These are phyloP conservation scores for Neurospora africana DNA, from an alignment of 495 filamentous ascomycete genomes.

Conservation along the genomic window DNA sequence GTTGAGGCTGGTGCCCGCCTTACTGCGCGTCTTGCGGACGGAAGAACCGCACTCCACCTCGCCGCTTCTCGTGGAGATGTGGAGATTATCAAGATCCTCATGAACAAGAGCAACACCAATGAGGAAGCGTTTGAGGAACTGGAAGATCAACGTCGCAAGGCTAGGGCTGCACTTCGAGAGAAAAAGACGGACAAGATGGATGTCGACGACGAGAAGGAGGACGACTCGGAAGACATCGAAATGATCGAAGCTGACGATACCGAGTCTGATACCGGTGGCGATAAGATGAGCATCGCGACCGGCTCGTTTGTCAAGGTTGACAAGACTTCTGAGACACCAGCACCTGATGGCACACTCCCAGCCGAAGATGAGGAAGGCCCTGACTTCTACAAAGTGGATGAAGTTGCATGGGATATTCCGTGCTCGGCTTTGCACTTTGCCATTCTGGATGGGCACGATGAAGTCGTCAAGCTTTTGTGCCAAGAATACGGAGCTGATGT, in stretches of 20 bases:
- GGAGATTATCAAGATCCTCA: constrained; percentile 58
- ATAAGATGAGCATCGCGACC: constrained; percentile 36
- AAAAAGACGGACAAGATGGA: constrained; percentile 12
- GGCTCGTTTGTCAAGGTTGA: constrained; percentile 61
- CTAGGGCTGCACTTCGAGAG: constrained; percentile 11
- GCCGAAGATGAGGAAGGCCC: constrained; percentile 56
- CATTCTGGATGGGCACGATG: constrained; percentile 57
- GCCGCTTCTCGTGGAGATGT: constrained; percentile 56
- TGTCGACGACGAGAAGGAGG: constrained; percentile 8
- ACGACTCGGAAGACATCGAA: constrained; percentile 25
- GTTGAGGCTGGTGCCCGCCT: constrained; percentile 65
- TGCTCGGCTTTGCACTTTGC: constrained; percentile 66
- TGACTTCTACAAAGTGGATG: constrained; percentile 69
- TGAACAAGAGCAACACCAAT: constrained; percentile 59
- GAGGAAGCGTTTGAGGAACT: constrained; percentile 54
- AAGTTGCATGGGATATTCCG: constrained; percentile 62
- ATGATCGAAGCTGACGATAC: constrained; percentile 31
- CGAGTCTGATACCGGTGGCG: constrained; percentile 24
- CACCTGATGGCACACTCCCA: constrained; percentile 19
- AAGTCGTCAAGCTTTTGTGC: constrained; percentile 58
- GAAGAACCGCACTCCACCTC: constrained; percentile 66
- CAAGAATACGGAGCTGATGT: constrained; percentile 64
- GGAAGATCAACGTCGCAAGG: constrained; percentile 37
- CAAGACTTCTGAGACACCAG: constrained; percentile 23
- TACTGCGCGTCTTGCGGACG: constrained; percentile 62